Evolutionary conservation across 2,329 filamentous ascomycete species (phyloP).

Genomic region (Penicillium sp.): DNA sequence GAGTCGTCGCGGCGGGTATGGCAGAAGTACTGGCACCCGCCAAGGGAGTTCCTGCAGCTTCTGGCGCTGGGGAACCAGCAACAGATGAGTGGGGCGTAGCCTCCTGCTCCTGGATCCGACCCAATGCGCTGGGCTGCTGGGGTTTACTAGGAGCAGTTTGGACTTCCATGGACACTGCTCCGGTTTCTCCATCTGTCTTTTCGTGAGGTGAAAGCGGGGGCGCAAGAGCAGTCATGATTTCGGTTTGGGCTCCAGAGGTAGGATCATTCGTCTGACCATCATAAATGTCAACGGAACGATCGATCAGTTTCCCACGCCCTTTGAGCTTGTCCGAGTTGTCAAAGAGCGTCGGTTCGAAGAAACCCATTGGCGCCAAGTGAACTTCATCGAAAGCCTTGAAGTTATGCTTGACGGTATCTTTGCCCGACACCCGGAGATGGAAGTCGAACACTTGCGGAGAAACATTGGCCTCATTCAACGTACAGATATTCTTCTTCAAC

Average conservation of each 20-base stretch:
- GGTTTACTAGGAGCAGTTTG: slow-evolving; percentile 47
- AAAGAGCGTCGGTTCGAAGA: slow-evolving; percentile 83
- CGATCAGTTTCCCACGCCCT: slow-evolving; percentile 73
- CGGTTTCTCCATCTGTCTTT: slow-evolving; percentile 38
- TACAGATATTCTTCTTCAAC: slow-evolving; percentile 88
- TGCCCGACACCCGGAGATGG: slow-evolving; percentile 79
- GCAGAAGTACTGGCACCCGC: slow-evolving; percentile 44
- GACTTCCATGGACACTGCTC: slow-evolving; percentile 24
- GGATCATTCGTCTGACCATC: slow-evolving; percentile 91
- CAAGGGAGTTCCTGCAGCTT: slow-evolving; percentile 65
- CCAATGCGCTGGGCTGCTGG: slow-evolving; percentile 65
- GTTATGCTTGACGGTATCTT: slow-evolving; percentile 85
- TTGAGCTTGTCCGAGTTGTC: slow-evolving; percentile 75
- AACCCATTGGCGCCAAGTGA: slow-evolving; percentile 90
- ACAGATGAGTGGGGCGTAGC: slow-evolving; percentile 79
- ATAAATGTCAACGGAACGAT: slow-evolving; percentile 88
- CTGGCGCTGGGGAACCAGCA: slow-evolving; percentile 80
- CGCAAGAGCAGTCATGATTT: slow-evolving; percentile 52
- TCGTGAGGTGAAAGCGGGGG: slow-evolving; percentile 32
- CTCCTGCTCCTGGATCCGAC: slow-evolving; percentile 63
- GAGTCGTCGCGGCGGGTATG: slow-evolving; percentile 30
- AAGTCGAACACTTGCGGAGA: slow-evolving; percentile 86
- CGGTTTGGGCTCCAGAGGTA: slow-evolving; percentile 74
- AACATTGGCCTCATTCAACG: slow-evolving; percentile 83
- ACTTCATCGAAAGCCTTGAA: slow-evolving; percentile 98